Evolutionary conservation across 1,139 yeast genomes (phyloP), one percentile per base, ranked within the genome.

Genomic region (Yamadazyma oceani): DNA sequence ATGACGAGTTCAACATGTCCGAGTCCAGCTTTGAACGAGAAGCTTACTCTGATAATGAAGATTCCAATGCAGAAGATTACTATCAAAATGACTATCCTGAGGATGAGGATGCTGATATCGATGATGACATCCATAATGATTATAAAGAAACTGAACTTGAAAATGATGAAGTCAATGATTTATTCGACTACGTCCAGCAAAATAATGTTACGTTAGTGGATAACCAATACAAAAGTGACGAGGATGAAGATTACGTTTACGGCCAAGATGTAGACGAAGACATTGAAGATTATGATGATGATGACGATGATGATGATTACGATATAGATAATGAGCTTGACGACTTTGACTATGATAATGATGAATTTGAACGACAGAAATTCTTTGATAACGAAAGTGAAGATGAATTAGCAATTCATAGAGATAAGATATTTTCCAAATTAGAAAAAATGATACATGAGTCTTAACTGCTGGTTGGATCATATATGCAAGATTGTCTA

Each of bases 81-180:
- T 92, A 92, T 57, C 80, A 82, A 52, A 92, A 92, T 60, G 97
- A 92, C 54, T 92, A 92, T 54, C 98, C 98, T 0, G 95, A 88
- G 38, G 96, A 88, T 53, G 96, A 87, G 50, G 92, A 85, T 52
- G 86, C 71, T 32, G 71, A 60, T 34, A 69, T 64, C 27, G 72
- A 62, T 26, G 73, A 63, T 40, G 72, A 60, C 42, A 49, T 44
- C 40, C 58, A 41, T 37, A 43, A 40, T 35, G 50, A 48, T 11
- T 44, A 43, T 26, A 41, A 36, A 17, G 48, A 40, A 14, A 47
- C 49, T n/a, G 50, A 45, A 53, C 56, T 29, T 28, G 50, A 56
- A 5, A 51, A 49, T 14, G 60, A 53, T 24, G 58, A 53, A 45
- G 49, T 53, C 38, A 64, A 57, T 29, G 58, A 57, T 11, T 44